A percentile compares a stretch with the other conserved stretches of the same genome.
Conservation (phyloP, 352 stramenopile species). For the Pythium coloratum region DNA sequence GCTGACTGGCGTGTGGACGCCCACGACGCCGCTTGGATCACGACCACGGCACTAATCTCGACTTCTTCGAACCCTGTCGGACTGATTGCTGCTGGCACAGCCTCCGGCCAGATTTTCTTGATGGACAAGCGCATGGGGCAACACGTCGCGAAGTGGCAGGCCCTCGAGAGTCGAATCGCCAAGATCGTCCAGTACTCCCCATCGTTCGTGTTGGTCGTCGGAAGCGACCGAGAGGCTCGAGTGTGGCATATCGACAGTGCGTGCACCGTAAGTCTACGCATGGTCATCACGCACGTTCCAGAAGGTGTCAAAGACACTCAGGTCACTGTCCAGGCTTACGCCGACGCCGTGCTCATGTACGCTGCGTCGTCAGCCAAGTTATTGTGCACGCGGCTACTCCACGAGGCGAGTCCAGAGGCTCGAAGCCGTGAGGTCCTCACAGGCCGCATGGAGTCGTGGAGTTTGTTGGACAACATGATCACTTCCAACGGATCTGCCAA, state of each 20-base stretch:
- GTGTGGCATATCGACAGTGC: constrained; percentile 50
- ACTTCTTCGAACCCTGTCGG: constrained; percentile 20
- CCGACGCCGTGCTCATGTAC: constrained; percentile 48
- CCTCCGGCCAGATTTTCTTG: constrained; percentile 43
- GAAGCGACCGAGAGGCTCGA: constrained; percentile 60
- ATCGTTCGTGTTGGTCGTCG: constrained; percentile 59
- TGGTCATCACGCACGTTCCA: constrained; percentile 56
- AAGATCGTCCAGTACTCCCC: constrained; percentile 58
- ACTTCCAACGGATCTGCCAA: neutral
- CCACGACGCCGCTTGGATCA: constrained; percentile 38
- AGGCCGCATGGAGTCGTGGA: constrained; percentile 51
- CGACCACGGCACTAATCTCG: constrained; percentile 40
- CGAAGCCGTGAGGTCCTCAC: constrained; percentile 20
- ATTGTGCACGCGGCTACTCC: constrained; percentile 38
- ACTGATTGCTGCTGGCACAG: constrained; percentile 45
- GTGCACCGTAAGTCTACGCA: constrained; percentile 34
- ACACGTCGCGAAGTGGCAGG: constrained; percentile 53
- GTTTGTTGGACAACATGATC: constrained; percentile 39
- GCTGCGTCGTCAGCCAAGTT: constrained; percentile 42
- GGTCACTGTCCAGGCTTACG: constrained; percentile 49
- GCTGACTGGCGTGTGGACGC: constrained; percentile 63
- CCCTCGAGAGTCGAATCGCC: constrained; percentile 44
- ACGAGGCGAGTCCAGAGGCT: constrained; percentile 29
- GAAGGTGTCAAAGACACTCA: constrained; percentile 50
- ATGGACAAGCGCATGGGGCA: constrained; percentile 58